A percentile compares a stretch with the other conserved stretches of the same genome.
These are phyloP conservation scores for Prunus mume DNA, from an alignment of 306 rosid genomes.

Conservation along the genomic window DNA sequence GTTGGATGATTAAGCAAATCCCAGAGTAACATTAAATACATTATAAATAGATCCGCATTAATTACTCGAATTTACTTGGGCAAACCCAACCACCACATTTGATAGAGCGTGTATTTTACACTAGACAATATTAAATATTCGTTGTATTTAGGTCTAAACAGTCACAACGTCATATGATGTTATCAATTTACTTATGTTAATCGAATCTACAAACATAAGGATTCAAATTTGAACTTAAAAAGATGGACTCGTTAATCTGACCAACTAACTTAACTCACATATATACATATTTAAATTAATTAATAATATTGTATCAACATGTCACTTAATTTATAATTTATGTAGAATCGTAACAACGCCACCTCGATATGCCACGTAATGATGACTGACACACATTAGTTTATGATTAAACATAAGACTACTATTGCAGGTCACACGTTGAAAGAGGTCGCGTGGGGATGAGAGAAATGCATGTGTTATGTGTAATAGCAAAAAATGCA, in stretches of 20 bases:
- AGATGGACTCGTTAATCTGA: accelerated
- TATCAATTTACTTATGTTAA: too few relatives aligned
- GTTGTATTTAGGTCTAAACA: too few relatives aligned
- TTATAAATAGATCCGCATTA: constrained; percentile 40
- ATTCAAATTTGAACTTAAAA: accelerated
- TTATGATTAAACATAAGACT: not conserved
- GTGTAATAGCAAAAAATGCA: constrained; percentile 8
- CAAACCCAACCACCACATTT: not conserved
- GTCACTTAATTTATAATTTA: too few relatives aligned
- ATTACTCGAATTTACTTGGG: constrained; percentile 25
- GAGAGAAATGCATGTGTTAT: constrained; percentile 36
- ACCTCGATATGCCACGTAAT: not conserved
- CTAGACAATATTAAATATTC: not conserved
- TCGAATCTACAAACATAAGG: accelerated
- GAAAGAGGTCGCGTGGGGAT: constrained; percentile 46
- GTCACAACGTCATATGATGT: too few relatives aligned
- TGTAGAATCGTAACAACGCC: too few relatives aligned
- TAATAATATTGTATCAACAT: too few relatives aligned
- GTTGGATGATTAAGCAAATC: constrained; percentile 55
- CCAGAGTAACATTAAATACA: constrained; percentile 40
- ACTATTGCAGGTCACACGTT: constrained; percentile 26
- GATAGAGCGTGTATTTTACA: constrained; percentile 22
- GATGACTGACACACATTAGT: not conserved
- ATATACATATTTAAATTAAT: too few relatives aligned
- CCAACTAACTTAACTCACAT: too few relatives aligned